Conservation (phyloP, 352 stramenopile species). For the Blastocystis sp. region DNA sequence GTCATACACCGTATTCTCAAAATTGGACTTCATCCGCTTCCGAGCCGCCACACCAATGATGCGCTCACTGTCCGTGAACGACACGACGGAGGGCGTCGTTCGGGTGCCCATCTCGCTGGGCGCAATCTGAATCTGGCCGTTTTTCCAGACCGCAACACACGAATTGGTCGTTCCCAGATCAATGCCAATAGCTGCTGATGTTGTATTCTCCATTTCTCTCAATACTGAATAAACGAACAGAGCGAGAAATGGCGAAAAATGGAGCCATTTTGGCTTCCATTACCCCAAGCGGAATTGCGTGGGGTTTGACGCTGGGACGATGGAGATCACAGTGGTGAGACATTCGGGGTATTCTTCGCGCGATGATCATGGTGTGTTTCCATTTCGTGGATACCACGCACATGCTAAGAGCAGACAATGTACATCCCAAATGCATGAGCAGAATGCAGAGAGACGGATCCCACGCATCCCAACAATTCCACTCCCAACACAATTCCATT, state of each 20-base stretch:
- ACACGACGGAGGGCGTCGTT: constrained; percentile 94
- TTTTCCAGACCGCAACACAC: constrained; percentile 92
- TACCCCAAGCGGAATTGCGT: not conserved
- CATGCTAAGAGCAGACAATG: not conserved
- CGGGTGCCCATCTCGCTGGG: constrained; percentile 88
- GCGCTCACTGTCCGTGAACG: constrained; percentile 89
- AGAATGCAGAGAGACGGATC: not conserved
- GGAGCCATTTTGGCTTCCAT: not conserved
- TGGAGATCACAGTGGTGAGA: not conserved
- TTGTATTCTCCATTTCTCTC: not conserved
- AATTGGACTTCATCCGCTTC: constrained; percentile 87
- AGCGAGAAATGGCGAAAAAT: not conserved
- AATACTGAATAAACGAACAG: not conserved
- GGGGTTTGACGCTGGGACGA: not conserved
- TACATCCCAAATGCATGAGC: not conserved
- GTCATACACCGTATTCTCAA: constrained; percentile 90
- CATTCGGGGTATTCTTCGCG: not conserved
- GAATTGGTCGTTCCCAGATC: constrained; percentile 80
- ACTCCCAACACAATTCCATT: not conserved
- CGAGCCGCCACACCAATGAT: constrained; percentile 94
- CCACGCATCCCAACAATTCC: not conserved
- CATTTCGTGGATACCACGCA: not conserved
- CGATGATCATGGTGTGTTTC: not conserved
- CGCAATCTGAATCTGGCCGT: constrained; percentile 94
- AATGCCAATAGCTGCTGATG: constrained; percentile 76